These are phyloP conservation scores for Backusella westeae DNA, from an alignment of 192 early-diverging fungal species.

Conservation along the genomic window DNA sequence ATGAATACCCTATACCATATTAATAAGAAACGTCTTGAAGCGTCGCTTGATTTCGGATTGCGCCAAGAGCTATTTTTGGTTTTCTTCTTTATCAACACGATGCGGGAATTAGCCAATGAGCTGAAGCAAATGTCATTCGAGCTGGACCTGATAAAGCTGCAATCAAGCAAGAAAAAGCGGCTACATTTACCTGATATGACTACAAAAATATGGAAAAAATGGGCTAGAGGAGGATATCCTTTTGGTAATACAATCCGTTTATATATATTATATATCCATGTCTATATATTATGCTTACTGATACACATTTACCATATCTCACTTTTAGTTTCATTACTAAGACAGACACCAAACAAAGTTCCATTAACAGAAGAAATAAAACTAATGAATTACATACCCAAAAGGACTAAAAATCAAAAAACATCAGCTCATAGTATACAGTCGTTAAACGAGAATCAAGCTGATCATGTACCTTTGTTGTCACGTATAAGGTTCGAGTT, in stretches of 20 bases:
- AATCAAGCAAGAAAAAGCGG: slow-evolving; percentile 21
- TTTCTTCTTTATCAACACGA: slow-evolving; percentile 48
- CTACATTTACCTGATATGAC: slow-evolving; percentile 32
- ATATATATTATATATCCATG: not conserved
- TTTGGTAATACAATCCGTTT: slow-evolving; percentile 8
- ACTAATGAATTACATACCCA: not conserved
- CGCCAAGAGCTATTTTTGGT: slow-evolving; percentile 50
- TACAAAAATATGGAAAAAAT: slow-evolving; percentile 30
- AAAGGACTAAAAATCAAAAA: not conserved
- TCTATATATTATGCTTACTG: not conserved
- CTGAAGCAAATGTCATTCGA: slow-evolving; percentile 20
- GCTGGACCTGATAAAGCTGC: not conserved
- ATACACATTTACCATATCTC: not conserved
- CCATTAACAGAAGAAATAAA: not conserved
- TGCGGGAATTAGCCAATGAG: slow-evolving; percentile 48
- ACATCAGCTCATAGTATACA: not conserved
- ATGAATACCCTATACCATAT: slow-evolving; percentile 15
- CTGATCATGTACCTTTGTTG: not conserved
- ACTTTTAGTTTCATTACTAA: not conserved
- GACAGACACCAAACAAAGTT: not conserved
- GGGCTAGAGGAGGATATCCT: slow-evolving; percentile 25
- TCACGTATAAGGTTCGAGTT: slow-evolving; percentile 36
- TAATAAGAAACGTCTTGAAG: not conserved
- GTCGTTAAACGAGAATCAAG: not conserved
- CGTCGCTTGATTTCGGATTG: slow-evolving; percentile 12